Conservation (phyloP, 768 basidiomycete species). For the Amanita exitialis region DNA sequence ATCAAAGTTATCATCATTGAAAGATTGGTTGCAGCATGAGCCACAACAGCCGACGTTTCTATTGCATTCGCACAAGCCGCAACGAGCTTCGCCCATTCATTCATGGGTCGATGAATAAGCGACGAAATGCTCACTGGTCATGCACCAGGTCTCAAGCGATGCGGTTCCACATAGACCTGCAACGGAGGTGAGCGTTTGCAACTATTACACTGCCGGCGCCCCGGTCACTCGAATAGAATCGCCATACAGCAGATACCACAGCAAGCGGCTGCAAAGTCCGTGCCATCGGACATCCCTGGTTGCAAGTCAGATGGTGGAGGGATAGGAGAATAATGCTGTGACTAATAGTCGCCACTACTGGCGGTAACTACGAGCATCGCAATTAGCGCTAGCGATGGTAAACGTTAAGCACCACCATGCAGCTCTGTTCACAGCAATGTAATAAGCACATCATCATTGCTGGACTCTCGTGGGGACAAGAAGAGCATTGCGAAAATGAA, state of each 20-base stretch:
- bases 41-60: slow-evolving; percentile 33
- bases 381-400: no score
- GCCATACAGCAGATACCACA: slow-evolving; percentile 19
- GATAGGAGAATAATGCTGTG: not conserved
- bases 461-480: no score
- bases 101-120: no score
- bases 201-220: no score
- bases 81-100: not conserved
- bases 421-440: no score
- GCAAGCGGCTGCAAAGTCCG: slow-evolving; percentile 11
- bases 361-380: no score
- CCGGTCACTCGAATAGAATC: not conserved
- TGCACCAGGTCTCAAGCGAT: slow-evolving; percentile 17
- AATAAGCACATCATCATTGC: no score
- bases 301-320: not conserved
- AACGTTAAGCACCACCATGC: no score
- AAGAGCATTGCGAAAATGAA: no score
- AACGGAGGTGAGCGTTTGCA: not conserved
- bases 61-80: slow-evolving; percentile 15
- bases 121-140: slow-evolving; percentile 11
- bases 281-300: slow-evolving; percentile 3
- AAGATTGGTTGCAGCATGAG: slow-evolving; percentile 30
- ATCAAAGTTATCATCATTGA: slow-evolving; percentile 32
- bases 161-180: slow-evolving; percentile 11
- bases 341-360: no score